Base-by-base conservation (phyloP, 2,329 filamentous ascomycete genomes). In the Aaosphaeria arxii region DNA sequence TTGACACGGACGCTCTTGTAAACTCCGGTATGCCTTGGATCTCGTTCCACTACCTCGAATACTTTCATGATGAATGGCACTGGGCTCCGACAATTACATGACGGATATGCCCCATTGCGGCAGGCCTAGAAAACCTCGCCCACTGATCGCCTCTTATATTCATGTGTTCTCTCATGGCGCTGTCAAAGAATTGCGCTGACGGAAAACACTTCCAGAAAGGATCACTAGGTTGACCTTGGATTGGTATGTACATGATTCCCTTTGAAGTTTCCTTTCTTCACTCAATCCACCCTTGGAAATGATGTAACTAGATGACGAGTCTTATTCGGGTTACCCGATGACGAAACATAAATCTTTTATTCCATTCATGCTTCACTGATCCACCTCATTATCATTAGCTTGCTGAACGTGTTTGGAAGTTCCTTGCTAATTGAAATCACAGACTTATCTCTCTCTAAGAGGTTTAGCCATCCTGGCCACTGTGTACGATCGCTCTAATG, bases 41-140 rank as follows among this genome's bases (percentile, higher is more conserved):
- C 33, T 36, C 33, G n/a, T 36, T n/a, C 33, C 33, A 9, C 33
- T 36, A n/a, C n/a, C 33, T 11, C 42, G 17, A 57, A 51, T 40
- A 7, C 17, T 43, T 30, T 43, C 61, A 83, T 89, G 88, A 92
- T 91, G 88, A 90, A 88, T 80, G 89, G 91, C 91, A 96, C 91
- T 96, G 91, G 91, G 91, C 91, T 92, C 91, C 87, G 90, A 95
- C 73, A 77, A 75, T 74, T 78, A 24, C 73, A 84, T 90, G 90
- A 91, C 72, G 88, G 91, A 84, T 83, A 87, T 83, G 89, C 90
- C 89, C 67, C 75, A 82, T 88, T 89, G 89, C 75, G 90, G 89
- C 90, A 95, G 90, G 91, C 91, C 89, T 96, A 95, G 90, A 95
- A 96, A 96, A 95, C 91, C 91, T 95, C 85, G 90, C 89, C 91